These are phyloP conservation scores for Aspergillus cavernicola DNA, from an alignment of 495 filamentous ascomycete genomes.

Conservation along the genomic window DNA sequence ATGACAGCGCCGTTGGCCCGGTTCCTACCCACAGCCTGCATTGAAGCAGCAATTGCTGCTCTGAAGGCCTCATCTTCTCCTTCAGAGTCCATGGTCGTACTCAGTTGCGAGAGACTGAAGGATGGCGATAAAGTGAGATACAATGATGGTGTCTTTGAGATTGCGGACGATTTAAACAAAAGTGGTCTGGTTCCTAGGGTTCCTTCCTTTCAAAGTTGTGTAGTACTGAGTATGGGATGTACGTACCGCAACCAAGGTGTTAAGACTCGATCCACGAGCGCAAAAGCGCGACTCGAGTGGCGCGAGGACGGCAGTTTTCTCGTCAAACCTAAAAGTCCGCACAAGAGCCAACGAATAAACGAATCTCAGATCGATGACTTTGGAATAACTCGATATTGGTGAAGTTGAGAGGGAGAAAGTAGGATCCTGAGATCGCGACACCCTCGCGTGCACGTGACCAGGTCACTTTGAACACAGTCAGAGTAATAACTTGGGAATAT, in stretches of 20 bases:
- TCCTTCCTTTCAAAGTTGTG: no score
- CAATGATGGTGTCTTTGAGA: not conserved
- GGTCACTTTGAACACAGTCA: no score
- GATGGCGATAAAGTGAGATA: not conserved
- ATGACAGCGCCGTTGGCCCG: conserved; percentile 20
- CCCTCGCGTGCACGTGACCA: not conserved
- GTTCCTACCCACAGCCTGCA: conserved; percentile 22
- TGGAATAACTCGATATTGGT: not conserved
- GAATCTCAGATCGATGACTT: not conserved
- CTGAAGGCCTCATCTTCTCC: conserved; percentile 19
- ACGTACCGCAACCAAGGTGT: no score
- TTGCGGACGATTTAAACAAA: no score
- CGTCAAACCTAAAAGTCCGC: no score
- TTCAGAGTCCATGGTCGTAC: conserved; percentile 16
- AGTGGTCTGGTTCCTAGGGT: no score
- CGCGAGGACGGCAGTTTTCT: no score
- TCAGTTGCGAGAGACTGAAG: no score
- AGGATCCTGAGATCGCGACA: not conserved
- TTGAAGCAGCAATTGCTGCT: conserved; percentile 67
- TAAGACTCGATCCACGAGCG: no score
- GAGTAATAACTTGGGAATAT: no score
- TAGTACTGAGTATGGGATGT: no score
- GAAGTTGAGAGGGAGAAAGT: not conserved
- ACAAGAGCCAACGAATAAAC: not conserved
- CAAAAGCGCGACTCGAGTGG: no score